These are phyloP conservation scores for Leccinum variicolor DNA, from an alignment of 768 basidiomycete species.

Conservation along the genomic window DNA sequence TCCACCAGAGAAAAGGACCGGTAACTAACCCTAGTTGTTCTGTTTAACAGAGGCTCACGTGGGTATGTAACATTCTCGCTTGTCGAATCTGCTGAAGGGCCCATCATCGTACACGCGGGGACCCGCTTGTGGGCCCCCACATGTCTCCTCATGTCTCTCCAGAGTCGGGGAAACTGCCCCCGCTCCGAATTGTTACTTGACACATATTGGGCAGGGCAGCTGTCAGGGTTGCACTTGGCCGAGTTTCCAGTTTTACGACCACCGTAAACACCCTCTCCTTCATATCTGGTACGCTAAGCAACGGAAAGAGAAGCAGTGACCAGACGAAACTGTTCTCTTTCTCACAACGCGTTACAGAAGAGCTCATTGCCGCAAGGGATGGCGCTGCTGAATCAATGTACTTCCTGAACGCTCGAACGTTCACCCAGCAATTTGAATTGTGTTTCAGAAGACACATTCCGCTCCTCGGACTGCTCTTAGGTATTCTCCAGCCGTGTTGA, in stretches of 20 bases:
- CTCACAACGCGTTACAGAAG: not conserved
- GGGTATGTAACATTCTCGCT: not conserved
- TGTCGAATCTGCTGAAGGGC: not conserved
- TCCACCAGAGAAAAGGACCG: not conserved
- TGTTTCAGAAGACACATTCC: slow-evolving; percentile 14
- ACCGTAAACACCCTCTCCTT: slow-evolving; percentile 7
- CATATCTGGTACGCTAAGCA: not conserved
- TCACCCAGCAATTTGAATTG: not conserved
- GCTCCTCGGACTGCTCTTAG: not conserved
- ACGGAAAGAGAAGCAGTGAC: slow-evolving; percentile 5
- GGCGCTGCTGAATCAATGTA: not conserved
- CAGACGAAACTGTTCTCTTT: not conserved
- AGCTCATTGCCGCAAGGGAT: not conserved
- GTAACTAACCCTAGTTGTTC: not conserved
- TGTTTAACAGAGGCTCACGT: not conserved
- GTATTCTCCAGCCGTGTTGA: not conserved
- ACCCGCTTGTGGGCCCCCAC: not conserved
- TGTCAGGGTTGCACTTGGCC: not conserved
- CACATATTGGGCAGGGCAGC: not conserved
- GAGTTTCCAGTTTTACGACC: not conserved
- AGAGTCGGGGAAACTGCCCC: not conserved
- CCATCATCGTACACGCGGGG: not conserved
- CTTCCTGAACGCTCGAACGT: not conserved
- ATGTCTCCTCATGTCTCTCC: too few relatives aligned
- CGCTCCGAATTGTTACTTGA: slow-evolving; percentile 1